Evolutionary conservation across 805 yeast species (phyloP), one percentile per base, ranked within the genome.

Genomic region (Vanderwaltozyma polyspora): DNA sequence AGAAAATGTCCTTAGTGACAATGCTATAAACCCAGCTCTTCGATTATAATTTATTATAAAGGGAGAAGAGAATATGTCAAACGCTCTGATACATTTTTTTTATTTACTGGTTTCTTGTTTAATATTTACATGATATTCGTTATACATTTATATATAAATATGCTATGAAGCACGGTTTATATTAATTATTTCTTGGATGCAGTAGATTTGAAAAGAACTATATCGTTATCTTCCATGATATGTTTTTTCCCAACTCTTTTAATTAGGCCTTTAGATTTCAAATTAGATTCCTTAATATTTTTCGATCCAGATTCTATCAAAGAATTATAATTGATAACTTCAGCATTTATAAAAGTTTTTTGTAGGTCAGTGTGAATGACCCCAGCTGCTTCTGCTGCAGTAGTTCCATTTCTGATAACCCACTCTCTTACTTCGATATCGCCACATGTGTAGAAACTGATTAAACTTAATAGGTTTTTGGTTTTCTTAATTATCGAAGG

Each of bases 311-410:
- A 8, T 18, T 29, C 9, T 3, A 59, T 43, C 35, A 79, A 57
- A 46, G 82, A 91, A 5, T 70, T 65, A 53, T 69, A 79, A 48
- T 79, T 79, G 51, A 72, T 68, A 19, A 86, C 81, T 37, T 77
- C 75, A 8, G 91, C 93, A 51, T 74, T 72, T 31, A 86, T 74
- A 54, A 86, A 86, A 1, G 93, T 81, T 48, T 77, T 73, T 60
- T 79, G 77, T 36, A 85, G 61, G 55, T 85, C 95, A 2, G 84
- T 79, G 55, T 86, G 95, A 39, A 86, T 86, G 23, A 79, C 78
- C 16, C 87, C 93, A 1, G 95, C 95, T 2, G 94, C 95, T 42
- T 82, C 82, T 25, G 89, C 87, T 2, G 94, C 94, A 25, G 74
- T 70, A 13, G 80, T 70, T 21, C 85, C 83, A 33, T 67, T 66